Base-by-base conservation (phyloP, 306 rosid genomes). In the Cucumis cinereus region DNA sequence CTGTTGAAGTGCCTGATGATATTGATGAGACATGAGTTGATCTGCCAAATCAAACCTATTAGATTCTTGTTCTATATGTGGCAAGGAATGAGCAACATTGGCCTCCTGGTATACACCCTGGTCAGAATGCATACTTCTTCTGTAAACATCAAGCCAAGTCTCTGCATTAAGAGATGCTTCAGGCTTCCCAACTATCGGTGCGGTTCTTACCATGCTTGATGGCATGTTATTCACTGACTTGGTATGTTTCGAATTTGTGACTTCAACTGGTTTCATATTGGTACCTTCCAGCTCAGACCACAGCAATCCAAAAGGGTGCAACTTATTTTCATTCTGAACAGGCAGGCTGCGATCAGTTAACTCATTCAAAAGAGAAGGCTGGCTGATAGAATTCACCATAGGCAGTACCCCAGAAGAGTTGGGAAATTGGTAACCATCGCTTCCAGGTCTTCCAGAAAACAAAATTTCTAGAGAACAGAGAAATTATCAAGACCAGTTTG, bases 271-370 rank as follows among this genome's bases (percentile, higher is more conserved):
- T 59, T 78, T 81, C 66, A 57, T 19, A 33, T 78, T 85, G 59
- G 78, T 22, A 28, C 85, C 79, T 83, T 85, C 87, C 35, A 88
- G 81, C 82, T 88, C 91, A 59, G 89, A 88, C 91, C 87, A 85
- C 41, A 85, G 83, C 81, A 85, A 81, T 67, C 91, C 91, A 78
- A 88, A 85, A 16, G 89, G 91, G 71, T 85, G 91, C 86, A 88
- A 73, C 79, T 80, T 85, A 66, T 58, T 59, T 75, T 83, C 89
- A 58, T 80, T 77, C 72, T 83, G 86, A 77, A 56, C 57, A 15
- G 77, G 75, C 77, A 85, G 53, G 52, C 81, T 82, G 58, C 86
- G 26, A 57, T 85, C 89, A 16, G 80, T 68, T 54, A 58, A 47
- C 77, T 85, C 86, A 79, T 78, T 76, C 36, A 64, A 33, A 50